Evolutionary conservation across 352 stramenopile genomes (phyloP), one percentile per base, ranked within the genome.

Genomic region (Blastocystis sp.): DNA sequence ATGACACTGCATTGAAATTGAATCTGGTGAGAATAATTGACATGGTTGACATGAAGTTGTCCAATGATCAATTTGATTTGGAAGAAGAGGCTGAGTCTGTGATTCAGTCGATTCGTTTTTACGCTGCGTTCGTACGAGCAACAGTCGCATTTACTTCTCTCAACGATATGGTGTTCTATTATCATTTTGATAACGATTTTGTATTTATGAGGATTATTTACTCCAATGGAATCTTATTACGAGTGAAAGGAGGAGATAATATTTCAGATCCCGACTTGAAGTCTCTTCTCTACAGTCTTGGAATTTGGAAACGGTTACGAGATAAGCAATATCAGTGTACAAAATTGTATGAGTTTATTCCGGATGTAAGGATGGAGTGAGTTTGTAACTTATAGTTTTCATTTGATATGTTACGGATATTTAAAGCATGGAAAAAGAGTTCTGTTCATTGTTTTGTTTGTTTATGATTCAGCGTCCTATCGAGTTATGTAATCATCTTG

Each of bases 221-320:
- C n/a, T 77, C 65, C 14, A 77, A 77, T 56, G 65, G 65, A 46
- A 49, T 54, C 21, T 6, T 77, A 24, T 51, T 77, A 19, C 65
- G 43, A 54, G 65, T 77, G 29, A 77, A 77, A 32, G 54, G 54
- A 61, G 56, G 56, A 52, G 65, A 77, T 24, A 42, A 77, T 56
- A 9, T 61, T n/a, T n/a, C 19, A 32, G 54, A 61, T 32, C 27
- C 54, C 3, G 54, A 61, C 6, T 32, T 61, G 19, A 61, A 61
- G 54, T n/a, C 54, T 3, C 54, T 61, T 32, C 19, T 61, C 19
- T 61, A 61, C 12, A 61, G 5, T 61, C 19, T 61, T n/a, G 54
- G 54, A n/a, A 32, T 61, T 7, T n/a, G 19, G 54, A 61, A 61
- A 32, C 54, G 54, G 54, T 32, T 61, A 14, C 54, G 54, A 32